Evolutionary conservation across 2,329 filamentous ascomycete species (phyloP), one percentile per base, ranked within the genome.

Genomic region (Cordyceps militaris): DNA sequence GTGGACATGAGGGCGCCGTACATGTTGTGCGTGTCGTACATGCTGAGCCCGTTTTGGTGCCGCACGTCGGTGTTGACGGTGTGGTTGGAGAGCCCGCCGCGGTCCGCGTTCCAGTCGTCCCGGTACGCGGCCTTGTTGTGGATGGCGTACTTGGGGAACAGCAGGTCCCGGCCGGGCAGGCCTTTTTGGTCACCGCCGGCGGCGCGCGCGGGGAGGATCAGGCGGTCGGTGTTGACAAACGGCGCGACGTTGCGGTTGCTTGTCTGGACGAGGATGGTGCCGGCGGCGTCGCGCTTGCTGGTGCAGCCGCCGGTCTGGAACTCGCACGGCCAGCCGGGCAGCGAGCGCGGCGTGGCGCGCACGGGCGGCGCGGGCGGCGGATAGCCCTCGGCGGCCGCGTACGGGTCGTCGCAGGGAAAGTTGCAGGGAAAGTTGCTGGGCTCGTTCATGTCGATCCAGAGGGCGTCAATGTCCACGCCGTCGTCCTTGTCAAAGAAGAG

Each of bases 21-120:
- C 1, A 91, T 70, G 63, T 91, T 91, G 69, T 92, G 89, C 0
- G 84, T 88, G 63, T 92, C 89, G 66, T 89, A 90, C 70, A 88
- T 83, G 23, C 77, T 75, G 36, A 85, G 73, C 1, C 87, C 87
- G 59, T 87, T 85, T 42, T 83, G 77, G 67, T 90, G 87, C 9
- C 85, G 78, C 9, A 89, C 72, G 66, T 89, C 81, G 0, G 86
- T 87, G 62, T 83, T 77, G 55, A 89, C 80, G 0, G 87, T 85
- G 65, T 81, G 77, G 68, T 83, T 81, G 0, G 76, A 77, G 32
- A 80, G 69, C 2, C 86, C 84, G 16, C 83, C 85, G 23, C 93
- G 77, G 65, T 89, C 87, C 30, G 67, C 63, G 57, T 70, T 69
- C 66, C 67, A 70, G 23, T 61, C 61, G 51, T 64, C 63, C 10